phyloP scores from a whole-genome alignment of 164 flowering plant species.

The Vitis cinerea region DNA sequence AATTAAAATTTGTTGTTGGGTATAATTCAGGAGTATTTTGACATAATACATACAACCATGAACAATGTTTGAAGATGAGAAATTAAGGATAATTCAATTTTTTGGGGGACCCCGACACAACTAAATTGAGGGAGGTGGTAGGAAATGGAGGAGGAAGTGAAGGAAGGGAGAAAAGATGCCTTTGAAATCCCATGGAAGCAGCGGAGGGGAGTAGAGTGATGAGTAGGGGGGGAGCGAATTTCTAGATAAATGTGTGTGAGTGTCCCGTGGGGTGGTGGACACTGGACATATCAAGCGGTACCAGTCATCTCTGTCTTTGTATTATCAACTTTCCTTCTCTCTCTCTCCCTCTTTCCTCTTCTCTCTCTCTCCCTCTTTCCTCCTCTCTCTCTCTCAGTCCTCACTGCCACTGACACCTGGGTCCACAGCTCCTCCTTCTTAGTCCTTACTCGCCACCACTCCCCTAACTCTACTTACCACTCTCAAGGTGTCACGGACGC shows the following conservation, averaged over 20 bases:
- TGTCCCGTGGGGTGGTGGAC: constrained; percentile 15
- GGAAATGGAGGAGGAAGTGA: too few relatives aligned
- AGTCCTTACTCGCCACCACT: background rate
- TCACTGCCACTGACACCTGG: constrained; percentile 3
- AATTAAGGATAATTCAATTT: too few relatives aligned
- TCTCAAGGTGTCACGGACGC: constrained; percentile 22
- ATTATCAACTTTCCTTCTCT: constrained; percentile 5
- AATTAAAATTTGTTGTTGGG: too few relatives aligned
- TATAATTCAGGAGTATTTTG: too few relatives aligned
- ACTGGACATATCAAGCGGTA: constrained; percentile 13
- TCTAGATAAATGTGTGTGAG: background rate
- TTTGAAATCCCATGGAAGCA: too few relatives aligned
- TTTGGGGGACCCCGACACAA: too few relatives aligned
- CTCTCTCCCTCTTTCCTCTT: background rate
- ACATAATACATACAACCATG: too few relatives aligned
- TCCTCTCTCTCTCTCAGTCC: background rate
- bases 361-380: background rate
- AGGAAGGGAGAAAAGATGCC: too few relatives aligned
- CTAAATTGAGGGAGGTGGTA: too few relatives aligned
- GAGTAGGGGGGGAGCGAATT: constrained; percentile 4
- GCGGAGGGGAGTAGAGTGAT: too few relatives aligned
- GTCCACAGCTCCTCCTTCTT: background rate
- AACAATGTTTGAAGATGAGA: too few relatives aligned
- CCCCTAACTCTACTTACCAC: background rate
- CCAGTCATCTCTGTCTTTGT: constrained; percentile 15